These are phyloP conservation scores for Ecytonucleospora hepatopenaei DNA, from an alignment of 371 early-diverging fungal genomes.

Conservation along the genomic window DNA sequence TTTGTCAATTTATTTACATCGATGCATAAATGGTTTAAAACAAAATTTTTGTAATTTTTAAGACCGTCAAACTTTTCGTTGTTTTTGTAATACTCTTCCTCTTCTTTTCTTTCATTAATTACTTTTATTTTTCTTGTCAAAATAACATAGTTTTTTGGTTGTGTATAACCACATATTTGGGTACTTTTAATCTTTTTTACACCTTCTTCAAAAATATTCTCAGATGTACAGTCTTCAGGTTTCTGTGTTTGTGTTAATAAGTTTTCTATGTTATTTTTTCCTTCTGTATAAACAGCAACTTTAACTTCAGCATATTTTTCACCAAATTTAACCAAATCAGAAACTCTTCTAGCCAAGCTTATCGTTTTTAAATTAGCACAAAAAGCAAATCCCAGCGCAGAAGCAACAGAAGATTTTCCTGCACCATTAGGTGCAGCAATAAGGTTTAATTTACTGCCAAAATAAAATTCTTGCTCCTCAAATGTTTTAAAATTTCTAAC, in stretches of 20 bases:
- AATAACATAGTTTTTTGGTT: neutral
- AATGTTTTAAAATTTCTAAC: slow-evolving; percentile 56
- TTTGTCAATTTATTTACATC: slow-evolving; percentile 51
- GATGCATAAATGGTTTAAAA: slow-evolving; percentile 34
- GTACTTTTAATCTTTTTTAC: slow-evolving; percentile 12
- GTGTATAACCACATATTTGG: neutral
- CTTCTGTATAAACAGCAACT: slow-evolving; percentile 10
- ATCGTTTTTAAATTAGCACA: slow-evolving; percentile 70
- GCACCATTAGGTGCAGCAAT: slow-evolving; percentile 65
- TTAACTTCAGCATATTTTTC: slow-evolving; percentile 32
- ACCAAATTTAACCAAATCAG: slow-evolving; percentile 53
- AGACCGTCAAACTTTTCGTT: slow-evolving; percentile 25
- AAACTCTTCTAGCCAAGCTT: slow-evolving; percentile 44
- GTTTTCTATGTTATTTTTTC: too few relatives aligned
- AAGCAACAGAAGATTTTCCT: slow-evolving; percentile 89
- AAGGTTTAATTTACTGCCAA: slow-evolving; percentile 53
- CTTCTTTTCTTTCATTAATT: neutral
- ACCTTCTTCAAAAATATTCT: too few relatives aligned
- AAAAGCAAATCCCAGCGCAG: slow-evolving; percentile 83
- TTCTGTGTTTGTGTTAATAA: neutral
- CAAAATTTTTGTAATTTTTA: slow-evolving; percentile 22
- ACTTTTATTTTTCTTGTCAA: neutral
- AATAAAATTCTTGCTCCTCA: slow-evolving; percentile 35
- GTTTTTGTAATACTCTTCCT: slow-evolving; percentile 38
- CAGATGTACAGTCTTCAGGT: neutral